A percentile compares a stretch with the other conserved stretches of the same genome.
Evolutionary conservation across 108 stramenopile species (phyloP).

Genomic region (Cyclotella atomus): DNA sequence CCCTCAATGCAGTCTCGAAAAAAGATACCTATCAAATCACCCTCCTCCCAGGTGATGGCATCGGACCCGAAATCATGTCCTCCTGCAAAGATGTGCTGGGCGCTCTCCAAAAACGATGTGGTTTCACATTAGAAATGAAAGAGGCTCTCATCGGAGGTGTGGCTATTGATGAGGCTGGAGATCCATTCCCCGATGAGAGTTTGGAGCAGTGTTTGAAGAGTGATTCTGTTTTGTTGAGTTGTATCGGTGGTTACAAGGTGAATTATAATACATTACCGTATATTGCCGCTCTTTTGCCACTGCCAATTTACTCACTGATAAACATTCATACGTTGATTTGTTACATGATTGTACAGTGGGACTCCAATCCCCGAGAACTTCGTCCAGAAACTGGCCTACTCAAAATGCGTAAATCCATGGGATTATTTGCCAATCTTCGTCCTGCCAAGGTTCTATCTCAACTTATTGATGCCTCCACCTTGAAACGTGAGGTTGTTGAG

Average conservation of each 20-base stretch:
- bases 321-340: neutral
- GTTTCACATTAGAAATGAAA: slow-evolving; percentile 87
- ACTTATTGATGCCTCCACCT: slow-evolving; percentile 93
- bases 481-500: slow-evolving; percentile 97
- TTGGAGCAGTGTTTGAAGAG: slow-evolving; percentile 81
- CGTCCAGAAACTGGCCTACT: slow-evolving; percentile 96
- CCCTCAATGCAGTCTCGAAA: slow-evolving; percentile 87
- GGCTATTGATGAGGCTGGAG: slow-evolving; percentile 91
- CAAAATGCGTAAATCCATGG: slow-evolving; percentile 96
- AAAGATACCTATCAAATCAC: slow-evolving; percentile 86
- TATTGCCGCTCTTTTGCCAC: neutral
- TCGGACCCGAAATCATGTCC: slow-evolving; percentile 93
- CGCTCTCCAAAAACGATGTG: slow-evolving; percentile 64
- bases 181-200: slow-evolving; percentile 94
- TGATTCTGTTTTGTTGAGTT: slow-evolving; percentile 95
- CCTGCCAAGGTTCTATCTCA: slow-evolving; percentile 96
- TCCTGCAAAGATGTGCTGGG: slow-evolving; percentile 83
- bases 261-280: too few relatives aligned
- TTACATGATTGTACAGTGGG: slow-evolving; percentile 64
- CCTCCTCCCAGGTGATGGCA: slow-evolving; percentile 91
- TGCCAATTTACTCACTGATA: neutral
- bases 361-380: slow-evolving; percentile 92
- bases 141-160: slow-evolving; percentile 97
- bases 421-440: slow-evolving; percentile 96
- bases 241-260: slow-evolving; percentile 96